These are phyloP conservation scores for Erodium maritimum DNA, from an alignment of 345 rosid genomes.

Conservation along the genomic window DNA sequence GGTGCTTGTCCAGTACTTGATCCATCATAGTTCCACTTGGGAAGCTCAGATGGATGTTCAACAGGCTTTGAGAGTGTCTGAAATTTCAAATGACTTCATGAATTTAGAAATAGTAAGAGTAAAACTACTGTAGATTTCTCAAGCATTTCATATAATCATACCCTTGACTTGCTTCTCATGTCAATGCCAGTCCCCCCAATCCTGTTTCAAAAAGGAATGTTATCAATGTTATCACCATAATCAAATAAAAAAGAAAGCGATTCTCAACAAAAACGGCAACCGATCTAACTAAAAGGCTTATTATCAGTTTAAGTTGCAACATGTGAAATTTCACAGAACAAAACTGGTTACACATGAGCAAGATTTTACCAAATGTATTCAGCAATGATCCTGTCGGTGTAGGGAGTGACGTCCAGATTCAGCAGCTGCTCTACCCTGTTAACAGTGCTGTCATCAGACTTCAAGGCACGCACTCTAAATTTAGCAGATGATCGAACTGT, in stretches of 20 bases:
- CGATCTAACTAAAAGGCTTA: not conserved
- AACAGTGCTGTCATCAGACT: conserved; percentile 50
- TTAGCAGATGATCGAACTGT: conserved; percentile 24
- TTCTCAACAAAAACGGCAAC: not conserved
- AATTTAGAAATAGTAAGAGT: not conserved
- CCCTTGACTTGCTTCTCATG: conserved; percentile 86
- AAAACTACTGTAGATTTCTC: not conserved
- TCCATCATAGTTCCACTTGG: conserved; percentile 82
- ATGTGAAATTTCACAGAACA: not conserved
- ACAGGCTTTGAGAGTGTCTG: conserved; percentile 60
- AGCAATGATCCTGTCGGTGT: conserved; percentile 61
- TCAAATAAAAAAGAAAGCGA: not conserved
- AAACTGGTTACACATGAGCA: not conserved
- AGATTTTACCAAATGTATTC: conserved; percentile 68
- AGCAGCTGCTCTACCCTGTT: conserved; percentile 58
- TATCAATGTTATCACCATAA: not conserved
- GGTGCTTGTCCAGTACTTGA: conserved; percentile 93
- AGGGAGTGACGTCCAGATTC: conserved; percentile 56
- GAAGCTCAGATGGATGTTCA: conserved; percentile 48
- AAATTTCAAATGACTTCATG: not conserved
- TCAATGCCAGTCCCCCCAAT: conserved; percentile 86
- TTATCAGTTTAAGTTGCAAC: not conserved
- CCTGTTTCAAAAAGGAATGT: conserved; percentile 24
- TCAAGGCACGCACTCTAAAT: conserved; percentile 42
- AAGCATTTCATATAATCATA: conserved; percentile 6